Conservation (phyloP, 2,329 filamentous ascomycete genomes). For the Huntiella savannae region DNA sequence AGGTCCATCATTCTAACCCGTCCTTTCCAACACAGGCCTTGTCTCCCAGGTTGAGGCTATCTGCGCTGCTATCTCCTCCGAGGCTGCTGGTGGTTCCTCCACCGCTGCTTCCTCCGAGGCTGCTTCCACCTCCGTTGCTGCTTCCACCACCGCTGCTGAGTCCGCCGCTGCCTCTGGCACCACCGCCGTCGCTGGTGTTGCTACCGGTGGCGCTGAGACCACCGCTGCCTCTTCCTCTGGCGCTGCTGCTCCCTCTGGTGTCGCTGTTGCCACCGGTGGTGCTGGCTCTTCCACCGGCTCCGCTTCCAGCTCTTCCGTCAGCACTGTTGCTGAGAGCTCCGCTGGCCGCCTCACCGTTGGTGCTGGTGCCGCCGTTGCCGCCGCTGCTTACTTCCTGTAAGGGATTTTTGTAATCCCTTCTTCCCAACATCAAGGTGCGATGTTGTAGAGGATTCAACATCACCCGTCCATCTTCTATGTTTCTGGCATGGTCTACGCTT, state of each 20-base stretch:
- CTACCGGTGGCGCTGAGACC: background rate
- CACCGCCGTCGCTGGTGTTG: background rate
- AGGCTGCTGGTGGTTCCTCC: slow-evolving; percentile 11
- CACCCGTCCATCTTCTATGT: too few relatives aligned
- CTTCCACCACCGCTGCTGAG: slow-evolving; percentile 11
- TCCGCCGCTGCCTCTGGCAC: slow-evolving; percentile 11
- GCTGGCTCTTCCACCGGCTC: background rate
- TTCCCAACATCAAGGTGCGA: too few relatives aligned
- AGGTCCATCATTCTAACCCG: slow-evolving; percentile 8
- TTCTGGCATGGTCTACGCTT: too few relatives aligned
- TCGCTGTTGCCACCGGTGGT: background rate
- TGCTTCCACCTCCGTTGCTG: slow-evolving; percentile 7
- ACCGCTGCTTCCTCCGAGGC: slow-evolving; percentile 10
- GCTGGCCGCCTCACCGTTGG: background rate
- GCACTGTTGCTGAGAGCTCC: background rate
- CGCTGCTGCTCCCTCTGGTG: background rate
- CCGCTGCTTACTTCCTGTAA: slow-evolving; percentile 10
- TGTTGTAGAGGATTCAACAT: too few relatives aligned
- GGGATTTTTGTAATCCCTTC: too few relatives aligned
- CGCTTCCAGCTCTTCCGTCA: background rate
- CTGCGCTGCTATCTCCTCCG: slow-evolving; percentile 13
- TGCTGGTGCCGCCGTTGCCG: slow-evolving; percentile 9
- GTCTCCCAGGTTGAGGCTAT: slow-evolving; percentile 14
- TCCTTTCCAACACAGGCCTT: slow-evolving; percentile 12
- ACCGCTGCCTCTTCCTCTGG: background rate